Evolutionary conservation across 768 basidiomycete genomes (phyloP), one percentile per base, ranked within the genome.

Genomic region (Lentinula edodes): DNA sequence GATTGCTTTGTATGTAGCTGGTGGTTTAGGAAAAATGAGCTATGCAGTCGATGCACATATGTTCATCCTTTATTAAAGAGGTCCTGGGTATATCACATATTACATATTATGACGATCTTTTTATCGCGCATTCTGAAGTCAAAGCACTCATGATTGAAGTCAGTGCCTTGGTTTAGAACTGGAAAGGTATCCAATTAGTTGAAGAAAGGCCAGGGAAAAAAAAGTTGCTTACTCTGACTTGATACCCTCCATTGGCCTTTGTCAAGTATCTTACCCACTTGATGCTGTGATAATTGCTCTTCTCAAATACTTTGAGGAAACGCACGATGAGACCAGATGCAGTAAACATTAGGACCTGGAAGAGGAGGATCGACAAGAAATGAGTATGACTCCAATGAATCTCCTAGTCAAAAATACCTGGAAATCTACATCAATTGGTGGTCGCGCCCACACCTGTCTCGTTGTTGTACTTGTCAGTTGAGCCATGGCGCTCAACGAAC

Each of bases 291-390:
- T 98, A 98, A 65, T 87, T 92, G 71, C 83, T 85, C 82, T 93
- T 97, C 79, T 98, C 97, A 66, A 98, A 98, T 16, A 99, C 96
- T 73, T 98, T 98, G 70, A 99, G 76, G 82, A 98, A 99, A 58
- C 96, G 85, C 46, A 99, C 97, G 55, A 96, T 90, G 68, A 99
- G 73, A 1, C 97, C 97, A 10, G 96, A 98, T 10, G 97, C 83
- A 0, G 97, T 98, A 74, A 98, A 93, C 97, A 99, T 99, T 66
- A 99, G 81, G 61, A 99, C 97, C 55, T 56, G 23, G 18, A 39
- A 56, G 41, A 18, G n/a, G 18, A 20, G 28, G 55, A 41, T 3
- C 12, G 23, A 36, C 34, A 18, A 15, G 36, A n/a, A 36, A 36
- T 43, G 6, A 43, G 42, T n/a, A 13, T 43, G 16, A 43, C 16